Percentiles rank a stretch among this genome's conserved stretches.
These are phyloP conservation scores for Withania somnifera DNA, from an alignment of 305 asterid species.

Conservation along the genomic window DNA sequence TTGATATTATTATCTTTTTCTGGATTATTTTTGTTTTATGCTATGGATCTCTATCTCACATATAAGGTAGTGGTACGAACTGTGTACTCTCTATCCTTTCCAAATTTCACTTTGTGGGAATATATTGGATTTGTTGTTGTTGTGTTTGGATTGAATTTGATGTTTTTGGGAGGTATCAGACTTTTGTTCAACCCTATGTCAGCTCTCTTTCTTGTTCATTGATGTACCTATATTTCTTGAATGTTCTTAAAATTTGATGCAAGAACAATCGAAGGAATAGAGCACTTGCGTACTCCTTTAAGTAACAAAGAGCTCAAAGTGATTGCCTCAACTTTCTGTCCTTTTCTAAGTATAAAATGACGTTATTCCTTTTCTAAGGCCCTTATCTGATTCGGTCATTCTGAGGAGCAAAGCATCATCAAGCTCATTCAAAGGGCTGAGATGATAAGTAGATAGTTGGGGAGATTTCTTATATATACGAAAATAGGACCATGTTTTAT, in stretches of 20 bases:
- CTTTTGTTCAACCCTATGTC: neutral
- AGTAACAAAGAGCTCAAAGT: neutral
- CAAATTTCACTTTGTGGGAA: too few relatives aligned
- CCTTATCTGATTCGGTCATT: neutral
- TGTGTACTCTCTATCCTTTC: too few relatives aligned
- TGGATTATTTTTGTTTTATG: too few relatives aligned
- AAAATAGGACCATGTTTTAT: neutral
- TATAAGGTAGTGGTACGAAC: too few relatives aligned
- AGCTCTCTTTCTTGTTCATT: neutral
- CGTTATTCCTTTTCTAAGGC: too few relatives aligned
- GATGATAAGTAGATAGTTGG: neutral
- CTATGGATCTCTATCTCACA: too few relatives aligned
- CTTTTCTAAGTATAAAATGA: neutral
- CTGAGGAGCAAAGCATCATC: neutral
- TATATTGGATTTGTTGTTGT: too few relatives aligned
- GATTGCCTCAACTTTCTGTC: neutral
- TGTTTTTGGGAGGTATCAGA: neutral
- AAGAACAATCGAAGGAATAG: neutral
- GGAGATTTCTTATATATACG: neutral
- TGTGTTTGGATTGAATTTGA: too few relatives aligned
- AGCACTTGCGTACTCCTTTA: neutral
- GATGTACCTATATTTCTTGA: neutral
- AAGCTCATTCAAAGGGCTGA: neutral
- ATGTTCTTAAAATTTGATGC: neutral
- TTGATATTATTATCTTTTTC: too few relatives aligned